These are phyloP conservation scores for Helichrysum umbraculigerum DNA, from an alignment of 129 eudicot genomes.

Conservation along the genomic window DNA sequence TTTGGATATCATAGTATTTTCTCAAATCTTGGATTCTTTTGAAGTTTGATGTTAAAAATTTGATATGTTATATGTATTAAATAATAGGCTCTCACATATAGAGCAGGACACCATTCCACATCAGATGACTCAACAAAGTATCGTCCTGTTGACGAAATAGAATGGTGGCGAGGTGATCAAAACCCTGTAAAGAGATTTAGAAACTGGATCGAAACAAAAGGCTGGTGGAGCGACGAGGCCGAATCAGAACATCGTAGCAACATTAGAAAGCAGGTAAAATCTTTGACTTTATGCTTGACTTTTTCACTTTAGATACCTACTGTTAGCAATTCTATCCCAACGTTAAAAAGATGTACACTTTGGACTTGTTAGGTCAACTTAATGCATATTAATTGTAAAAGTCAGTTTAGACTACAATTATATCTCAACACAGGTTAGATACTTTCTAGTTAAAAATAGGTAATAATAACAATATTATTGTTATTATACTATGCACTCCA, in stretches of 20 bases:
- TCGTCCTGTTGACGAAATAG: slow-evolving; percentile 74
- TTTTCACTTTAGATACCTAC: not conserved
- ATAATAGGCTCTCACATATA: slow-evolving; percentile 80
- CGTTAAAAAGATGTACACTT: not conserved
- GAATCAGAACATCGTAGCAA: slow-evolving; percentile 60
- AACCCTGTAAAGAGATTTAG: slow-evolving; percentile 73
- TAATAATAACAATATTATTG: not conserved
- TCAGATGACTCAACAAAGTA: slow-evolving; percentile 94
- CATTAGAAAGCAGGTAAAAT: slow-evolving; percentile 68
- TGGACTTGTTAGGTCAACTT: not conserved
- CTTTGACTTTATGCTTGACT: slow-evolving; percentile 12
- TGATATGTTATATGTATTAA: not conserved
- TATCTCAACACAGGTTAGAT: not conserved
- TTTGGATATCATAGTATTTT: not conserved
- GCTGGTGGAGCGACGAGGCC: slow-evolving; percentile 69
- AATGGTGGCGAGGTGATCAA: slow-evolving; percentile 67
- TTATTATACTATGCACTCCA: not conserved
- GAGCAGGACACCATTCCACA: slow-evolving; percentile 96
- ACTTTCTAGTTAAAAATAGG: not conserved
- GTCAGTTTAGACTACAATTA: not conserved
- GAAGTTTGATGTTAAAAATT: not conserved
- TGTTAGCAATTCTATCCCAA: not conserved
- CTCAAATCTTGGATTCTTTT: not conserved
- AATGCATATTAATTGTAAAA: not conserved
- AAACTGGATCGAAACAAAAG: slow-evolving; percentile 66